Conservation (phyloP, 1,284 basidiomycete genomes). For the Pseudozyma sp. region DNA sequence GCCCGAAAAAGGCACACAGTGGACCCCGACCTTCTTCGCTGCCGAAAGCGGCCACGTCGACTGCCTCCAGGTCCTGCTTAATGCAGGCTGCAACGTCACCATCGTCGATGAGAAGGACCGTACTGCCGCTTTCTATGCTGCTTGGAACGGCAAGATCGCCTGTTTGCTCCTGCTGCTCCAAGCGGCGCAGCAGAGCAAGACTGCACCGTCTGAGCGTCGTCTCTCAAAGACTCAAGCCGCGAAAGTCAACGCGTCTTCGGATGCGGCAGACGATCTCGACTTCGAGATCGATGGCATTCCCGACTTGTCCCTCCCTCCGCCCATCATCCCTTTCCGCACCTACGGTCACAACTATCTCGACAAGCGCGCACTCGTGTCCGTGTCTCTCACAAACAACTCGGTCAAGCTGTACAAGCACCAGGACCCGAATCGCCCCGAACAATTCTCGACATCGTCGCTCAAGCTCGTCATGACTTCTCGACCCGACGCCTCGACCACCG, state of each 20-base stretch:
- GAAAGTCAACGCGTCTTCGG: slow-evolving; percentile 17
- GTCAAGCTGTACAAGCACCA: slow-evolving; percentile 65
- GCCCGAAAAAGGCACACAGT: slow-evolving; percentile 92
- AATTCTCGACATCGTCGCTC: slow-evolving; percentile 76
- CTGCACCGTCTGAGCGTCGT: slow-evolving; percentile 2
- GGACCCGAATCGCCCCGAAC: slow-evolving; percentile 63
- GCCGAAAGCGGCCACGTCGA: slow-evolving; percentile 85
- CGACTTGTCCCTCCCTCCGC: slow-evolving; percentile 90
- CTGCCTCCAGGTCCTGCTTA: slow-evolving; percentile 82
- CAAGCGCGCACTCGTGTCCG: slow-evolving; percentile 85
- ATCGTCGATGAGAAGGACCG: slow-evolving; percentile 86
- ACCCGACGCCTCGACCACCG: slow-evolving; percentile 79
- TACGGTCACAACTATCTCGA: slow-evolving; percentile 75
- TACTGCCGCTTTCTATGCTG: slow-evolving; percentile 90
- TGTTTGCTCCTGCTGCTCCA: slow-evolving; percentile 71
- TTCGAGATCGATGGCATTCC: slow-evolving; percentile 84
- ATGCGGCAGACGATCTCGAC: slow-evolving; percentile 56
- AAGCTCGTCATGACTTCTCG: slow-evolving; percentile 91
- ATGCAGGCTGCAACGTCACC: slow-evolving; percentile 81
- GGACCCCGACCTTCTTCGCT: slow-evolving; percentile 97
- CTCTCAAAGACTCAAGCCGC: slow-evolving; percentile 21
- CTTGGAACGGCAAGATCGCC: slow-evolving; percentile 92
- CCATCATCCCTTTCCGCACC: slow-evolving; percentile 85
- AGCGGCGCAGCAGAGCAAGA: slow-evolving; percentile 50
- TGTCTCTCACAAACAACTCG: slow-evolving; percentile 72